These are phyloP conservation scores for Irpex sp. DNA, from an alignment of 1,284 basidiomycete species.

Conservation along the genomic window DNA sequence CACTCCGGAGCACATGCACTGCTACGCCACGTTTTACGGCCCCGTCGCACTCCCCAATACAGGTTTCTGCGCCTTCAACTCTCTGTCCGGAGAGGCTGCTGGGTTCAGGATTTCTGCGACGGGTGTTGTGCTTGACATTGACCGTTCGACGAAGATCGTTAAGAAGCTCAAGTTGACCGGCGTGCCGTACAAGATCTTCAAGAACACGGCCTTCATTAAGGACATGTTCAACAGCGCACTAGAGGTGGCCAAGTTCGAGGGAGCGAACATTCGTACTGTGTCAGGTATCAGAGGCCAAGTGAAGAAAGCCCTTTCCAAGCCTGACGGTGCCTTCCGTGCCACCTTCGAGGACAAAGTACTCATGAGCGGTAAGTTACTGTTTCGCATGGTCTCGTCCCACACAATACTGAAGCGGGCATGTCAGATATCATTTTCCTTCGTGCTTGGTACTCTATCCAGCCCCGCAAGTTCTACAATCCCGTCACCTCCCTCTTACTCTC, in stretches of 20 bases:
- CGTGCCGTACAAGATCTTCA: constrained; percentile 94
- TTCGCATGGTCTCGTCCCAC: neutral
- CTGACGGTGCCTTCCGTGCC: constrained; percentile 92
- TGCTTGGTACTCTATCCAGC: constrained; percentile 95
- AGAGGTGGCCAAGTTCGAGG: constrained; percentile 98
- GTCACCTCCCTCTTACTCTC: constrained; percentile 87
- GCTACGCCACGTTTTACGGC: constrained; percentile 94
- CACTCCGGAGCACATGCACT: constrained; percentile 99
- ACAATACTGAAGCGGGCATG: constrained; percentile 5
- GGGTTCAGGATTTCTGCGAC: constrained; percentile 92
- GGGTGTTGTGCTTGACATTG: constrained; percentile 92
- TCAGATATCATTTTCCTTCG: constrained; percentile 92
- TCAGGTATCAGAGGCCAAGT: constrained; percentile 95
- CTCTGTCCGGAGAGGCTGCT: constrained; percentile 57
- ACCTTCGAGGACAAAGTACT: constrained; percentile 98
- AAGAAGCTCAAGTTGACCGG: constrained; percentile 99
- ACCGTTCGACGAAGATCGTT: constrained; percentile 89
- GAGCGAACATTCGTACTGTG: constrained; percentile 92
- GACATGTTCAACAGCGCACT: constrained; percentile 94
- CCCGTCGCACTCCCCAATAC: constrained; percentile 91
- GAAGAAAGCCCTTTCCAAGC: constrained; percentile 91
- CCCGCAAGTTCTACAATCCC: constrained; percentile 94
- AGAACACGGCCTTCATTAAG: constrained; percentile 98
- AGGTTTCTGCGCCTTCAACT: constrained; percentile 96
- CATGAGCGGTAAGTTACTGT: constrained; percentile 73